Base-by-base conservation (phyloP, 129 eudicot genomes). In the Kitagawia praeruptora region DNA sequence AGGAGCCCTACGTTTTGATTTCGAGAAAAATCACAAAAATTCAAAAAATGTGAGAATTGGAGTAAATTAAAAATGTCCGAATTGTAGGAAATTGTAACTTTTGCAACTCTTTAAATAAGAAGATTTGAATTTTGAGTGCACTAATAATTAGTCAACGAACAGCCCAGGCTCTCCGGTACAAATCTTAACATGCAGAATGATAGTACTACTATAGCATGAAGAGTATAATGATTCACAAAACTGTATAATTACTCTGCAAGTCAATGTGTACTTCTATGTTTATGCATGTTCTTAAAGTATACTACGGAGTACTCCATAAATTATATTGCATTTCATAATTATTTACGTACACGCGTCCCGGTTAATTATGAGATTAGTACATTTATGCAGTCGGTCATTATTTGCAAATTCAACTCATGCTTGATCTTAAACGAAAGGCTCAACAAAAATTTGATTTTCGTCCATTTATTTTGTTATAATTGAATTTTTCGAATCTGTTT, bases 91-190 rank as follows among this genome's bases (percentile, higher is more conserved):
- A 34, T 34, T 40, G 42, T 4, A 40, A 40, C 42, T 40, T 4
- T 0, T 40, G 5, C 5, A 40, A 5, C 42, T 40, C 2, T 40
- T 2, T 13, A 3, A 51, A 51, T 16, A 21, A 21, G 21, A 54
- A 19, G 12, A 61, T 61, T 61, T 25, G 34, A 61, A 61, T 8
- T 61, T 61, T 61, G 16, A 8, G 15, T n/a, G 34, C 31, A 61
- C 34, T 61, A 61, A 61, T 61, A 61, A 61, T 61, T 25, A 61
- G 69, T 61, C 69, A 61, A 61, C 69, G 69, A 61, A 61, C 69
- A 8, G 34, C 69, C 69, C 15, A 0, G 69, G 69, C 69, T 61
- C 69, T 25, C 69, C 28, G 4, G 69, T n/a, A 25, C 69, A n/a
- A n/a, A 4, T 61, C 34, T 1, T 8, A 61, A 61, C 69, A 61